Conservation (phyloP, 352 stramenopile species). For the Phytopythium delawarense region DNA sequence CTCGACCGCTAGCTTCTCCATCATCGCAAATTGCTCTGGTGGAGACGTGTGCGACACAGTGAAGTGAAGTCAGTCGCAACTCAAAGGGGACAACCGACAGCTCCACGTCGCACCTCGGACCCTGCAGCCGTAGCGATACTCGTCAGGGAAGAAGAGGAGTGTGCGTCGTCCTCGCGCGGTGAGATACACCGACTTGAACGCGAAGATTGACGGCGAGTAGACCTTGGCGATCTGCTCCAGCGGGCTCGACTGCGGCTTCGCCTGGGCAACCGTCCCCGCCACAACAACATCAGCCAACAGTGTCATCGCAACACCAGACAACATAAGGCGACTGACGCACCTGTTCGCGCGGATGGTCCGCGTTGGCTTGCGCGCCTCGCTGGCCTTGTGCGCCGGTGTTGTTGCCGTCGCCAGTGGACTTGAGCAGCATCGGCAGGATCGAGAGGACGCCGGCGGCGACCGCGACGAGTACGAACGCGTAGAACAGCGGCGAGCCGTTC, state of each 20-base stretch:
- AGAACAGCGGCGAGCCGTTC: slow-evolving; percentile 44
- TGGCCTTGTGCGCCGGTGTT: neutral
- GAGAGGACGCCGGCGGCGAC: slow-evolving; percentile 43
- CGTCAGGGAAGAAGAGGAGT: slow-evolving; percentile 62
- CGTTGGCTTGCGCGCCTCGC: neutral
- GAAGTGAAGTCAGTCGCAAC: neutral
- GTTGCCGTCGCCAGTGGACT: slow-evolving; percentile 8
- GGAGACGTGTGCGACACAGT: neutral
- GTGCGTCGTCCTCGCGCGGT: slow-evolving; percentile 49
- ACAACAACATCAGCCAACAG: neutral
- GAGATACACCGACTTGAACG: slow-evolving; percentile 64
- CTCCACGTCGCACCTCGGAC: slow-evolving; percentile 37
- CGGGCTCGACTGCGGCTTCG: slow-evolving; percentile 19
- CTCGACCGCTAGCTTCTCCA: slow-evolving; percentile 62
- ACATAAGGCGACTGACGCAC: neutral
- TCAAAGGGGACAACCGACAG: neutral
- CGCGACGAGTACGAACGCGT: slow-evolving; percentile 35
- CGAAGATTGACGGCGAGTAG: slow-evolving; percentile 65
- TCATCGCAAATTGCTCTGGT: slow-evolving; percentile 61
- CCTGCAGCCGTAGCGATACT: slow-evolving; percentile 35
- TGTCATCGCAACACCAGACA: neutral
- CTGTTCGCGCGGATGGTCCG: neutral
- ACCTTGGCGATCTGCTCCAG: slow-evolving; percentile 57
- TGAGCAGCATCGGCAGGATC: slow-evolving; percentile 25
- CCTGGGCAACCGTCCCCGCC: slow-evolving; percentile 2